Evolutionary conservation across 345 rosid species (phyloP), one percentile per base, ranked within the genome.

Genomic region (Dimocarpus longan): DNA sequence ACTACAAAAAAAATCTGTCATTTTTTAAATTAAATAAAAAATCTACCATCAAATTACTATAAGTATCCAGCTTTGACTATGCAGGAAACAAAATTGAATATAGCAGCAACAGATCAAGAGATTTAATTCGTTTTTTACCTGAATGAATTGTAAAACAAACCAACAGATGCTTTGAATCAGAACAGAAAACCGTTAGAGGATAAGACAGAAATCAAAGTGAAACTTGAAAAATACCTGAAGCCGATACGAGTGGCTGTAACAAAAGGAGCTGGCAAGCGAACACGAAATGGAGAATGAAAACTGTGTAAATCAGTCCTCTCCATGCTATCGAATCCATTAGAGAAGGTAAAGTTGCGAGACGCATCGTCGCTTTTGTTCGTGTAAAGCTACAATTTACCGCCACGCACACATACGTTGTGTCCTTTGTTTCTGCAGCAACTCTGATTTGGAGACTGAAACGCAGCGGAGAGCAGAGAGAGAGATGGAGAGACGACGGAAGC

Each of bases 171-270:
- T 15, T 73, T 21, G 18, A 71, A 26, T 37, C 2, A 54, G 74
- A 46, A 21, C 56, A 24, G 9, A 66, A 32, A 68, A 26, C 5
- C 11, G 7, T 4, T 16, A 60, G 52, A 39, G 7, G 40, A 8
- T 37, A 16, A 6, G 10, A 59, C 24, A 9, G 7, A 70, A 26
- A 67, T 43, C 60, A 76, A 42, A 65, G 19, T 7, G 66, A 57
- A 28, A 68, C 26, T 16, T 15, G 10, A 37, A 6, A 6, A 28
- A 32, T 78, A 91, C 99, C 98, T 56, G 83, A 85, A 84, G 98
- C 94, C 66, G 93, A 93, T 46, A 96, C 98, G 63, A 94, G 94
- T 71, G 99, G 98, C 71, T 96, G 99, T 59, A 91, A 97, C 76
- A 96, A 89, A 24, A 96, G 87, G 71, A 93, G 83, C 85, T 94